Percentiles rank a stretch among this genome's conserved stretches.
These are phyloP conservation scores for Ramaria rubella DNA, from an alignment of 768 basidiomycete species.

Conservation along the genomic window DNA sequence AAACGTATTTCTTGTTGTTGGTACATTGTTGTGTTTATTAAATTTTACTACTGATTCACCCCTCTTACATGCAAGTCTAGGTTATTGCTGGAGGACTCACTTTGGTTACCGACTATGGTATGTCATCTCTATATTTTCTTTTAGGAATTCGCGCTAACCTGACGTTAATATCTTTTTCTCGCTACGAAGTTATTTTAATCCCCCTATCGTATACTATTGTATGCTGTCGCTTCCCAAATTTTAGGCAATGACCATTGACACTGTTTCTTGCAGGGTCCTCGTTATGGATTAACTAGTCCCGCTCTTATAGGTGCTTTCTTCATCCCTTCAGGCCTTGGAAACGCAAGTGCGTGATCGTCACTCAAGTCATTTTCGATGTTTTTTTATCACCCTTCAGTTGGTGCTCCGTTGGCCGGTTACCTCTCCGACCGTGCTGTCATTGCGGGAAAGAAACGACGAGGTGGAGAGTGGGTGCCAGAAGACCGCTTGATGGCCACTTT, in stretches of 20 bases:
- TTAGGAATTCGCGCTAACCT: not conserved
- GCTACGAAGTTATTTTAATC: slow-evolving; percentile 36
- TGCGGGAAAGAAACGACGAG: slow-evolving; percentile 40
- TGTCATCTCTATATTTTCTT: too few relatives aligned
- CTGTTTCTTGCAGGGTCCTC: not conserved
- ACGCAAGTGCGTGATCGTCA: not conserved
- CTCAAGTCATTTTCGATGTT: not conserved
- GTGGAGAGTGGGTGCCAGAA: slow-evolving; percentile 60
- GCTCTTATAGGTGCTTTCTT: slow-evolving; percentile 8
- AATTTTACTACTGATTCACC: not conserved
- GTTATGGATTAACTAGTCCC: slow-evolving; percentile 2
- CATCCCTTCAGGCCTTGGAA: slow-evolving; percentile 5
- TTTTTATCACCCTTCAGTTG: slow-evolving; percentile 34
- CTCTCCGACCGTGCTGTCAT: slow-evolving; percentile 51
- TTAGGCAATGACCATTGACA: not conserved
- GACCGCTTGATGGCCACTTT: slow-evolving; percentile 55
- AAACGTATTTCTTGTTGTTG: slow-evolving; percentile 3
- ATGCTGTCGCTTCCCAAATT: slow-evolving; percentile 16
- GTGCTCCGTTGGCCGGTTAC: slow-evolving; percentile 51
- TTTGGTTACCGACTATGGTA: not conserved
- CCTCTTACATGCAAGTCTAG: not conserved
- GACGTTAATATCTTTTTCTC: not conserved
- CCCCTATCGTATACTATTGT: slow-evolving; percentile 67
- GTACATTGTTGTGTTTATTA: not conserved
- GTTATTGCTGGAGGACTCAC: not conserved